These are phyloP conservation scores for Orbilia blumenaviensis DNA, from an alignment of 2,329 filamentous ascomycete species.

Conservation along the genomic window DNA sequence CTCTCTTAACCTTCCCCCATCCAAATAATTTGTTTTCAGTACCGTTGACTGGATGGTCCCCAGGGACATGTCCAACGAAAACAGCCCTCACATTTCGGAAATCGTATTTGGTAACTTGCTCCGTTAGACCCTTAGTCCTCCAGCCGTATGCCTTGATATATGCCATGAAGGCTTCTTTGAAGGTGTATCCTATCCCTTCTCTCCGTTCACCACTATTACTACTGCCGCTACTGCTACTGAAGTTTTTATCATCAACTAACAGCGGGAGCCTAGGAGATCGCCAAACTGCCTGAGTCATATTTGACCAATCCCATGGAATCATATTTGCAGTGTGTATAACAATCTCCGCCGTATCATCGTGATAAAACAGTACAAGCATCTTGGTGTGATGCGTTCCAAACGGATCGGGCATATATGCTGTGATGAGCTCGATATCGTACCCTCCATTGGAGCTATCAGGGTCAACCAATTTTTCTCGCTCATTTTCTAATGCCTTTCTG, in stretches of 20 bases:
- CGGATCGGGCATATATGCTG: slow-evolving; percentile 80
- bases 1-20: slow-evolving; percentile 75
- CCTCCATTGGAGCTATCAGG: slow-evolving; percentile 57
- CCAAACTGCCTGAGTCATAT: slow-evolving; percentile 88
- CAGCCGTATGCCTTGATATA: slow-evolving; percentile 77
- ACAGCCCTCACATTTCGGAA: slow-evolving; percentile 75
- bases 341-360: slow-evolving; percentile 79
- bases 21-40: slow-evolving; percentile 71
- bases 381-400: slow-evolving; percentile 89
- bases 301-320: slow-evolving; percentile 86
- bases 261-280: slow-evolving; percentile 74
- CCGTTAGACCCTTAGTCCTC: slow-evolving; percentile 67
- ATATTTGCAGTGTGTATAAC: slow-evolving; percentile 91
- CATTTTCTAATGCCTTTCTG: slow-evolving; percentile 12
- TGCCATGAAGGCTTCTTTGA: slow-evolving; percentile 77
- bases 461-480: background rate
- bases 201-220: background rate
- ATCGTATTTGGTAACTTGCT: slow-evolving; percentile 71
- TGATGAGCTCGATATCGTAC: slow-evolving; percentile 74
- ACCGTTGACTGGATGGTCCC: slow-evolving; percentile 67
- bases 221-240: too few relatives aligned
- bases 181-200: slow-evolving; percentile 72
- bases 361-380: slow-evolving; percentile 83
- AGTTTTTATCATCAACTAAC: slow-evolving; percentile 53
- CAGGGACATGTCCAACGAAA: slow-evolving; percentile 81